phyloP scores from a whole-genome alignment of 1,284 basidiomycete genomes.

The Cutaneotrichosporon mucoides region DNA sequence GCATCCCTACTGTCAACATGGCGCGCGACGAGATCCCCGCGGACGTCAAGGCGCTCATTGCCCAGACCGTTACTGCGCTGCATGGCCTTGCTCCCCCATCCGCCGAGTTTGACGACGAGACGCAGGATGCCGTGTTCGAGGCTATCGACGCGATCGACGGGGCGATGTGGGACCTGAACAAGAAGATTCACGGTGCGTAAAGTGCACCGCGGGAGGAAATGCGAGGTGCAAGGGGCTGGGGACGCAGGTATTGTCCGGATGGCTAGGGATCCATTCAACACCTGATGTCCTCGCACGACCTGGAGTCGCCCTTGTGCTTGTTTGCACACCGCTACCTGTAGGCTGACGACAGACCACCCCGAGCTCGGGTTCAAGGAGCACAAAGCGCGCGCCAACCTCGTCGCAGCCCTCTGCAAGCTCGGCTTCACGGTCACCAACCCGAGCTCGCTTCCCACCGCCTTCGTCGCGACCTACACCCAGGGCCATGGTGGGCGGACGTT shows the following conservation, averaged over 20 bases:
- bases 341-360: conserved; percentile 24
- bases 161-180: conserved; percentile 59
- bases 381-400: conserved; percentile 25
- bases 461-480: conserved; percentile 29
- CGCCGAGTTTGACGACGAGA: conserved; percentile 22
- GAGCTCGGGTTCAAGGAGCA: conserved; percentile 34
- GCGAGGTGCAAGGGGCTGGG: no score
- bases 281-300: no score
- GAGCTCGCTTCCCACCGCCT: conserved; percentile 24
- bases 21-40: conserved; percentile 6
- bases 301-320: no score
- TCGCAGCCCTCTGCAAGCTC: conserved; percentile 20
- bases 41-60: conserved; percentile 21
- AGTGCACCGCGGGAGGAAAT: neutral
- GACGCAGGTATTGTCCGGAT: no score
- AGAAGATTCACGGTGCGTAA: conserved; percentile 58
- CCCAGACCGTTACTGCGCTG: conserved; percentile 22
- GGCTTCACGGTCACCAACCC: conserved; percentile 30
- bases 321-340: no score
- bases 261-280: no score
- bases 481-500: conserved; percentile 30
- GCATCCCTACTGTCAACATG: neutral
- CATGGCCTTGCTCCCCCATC: conserved; percentile 16
- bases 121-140: conserved; percentile 31
- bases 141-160: conserved; percentile 57